These are phyloP conservation scores for Kokia cookei DNA, from an alignment of 441 rosid genomes.

Conservation along the genomic window DNA sequence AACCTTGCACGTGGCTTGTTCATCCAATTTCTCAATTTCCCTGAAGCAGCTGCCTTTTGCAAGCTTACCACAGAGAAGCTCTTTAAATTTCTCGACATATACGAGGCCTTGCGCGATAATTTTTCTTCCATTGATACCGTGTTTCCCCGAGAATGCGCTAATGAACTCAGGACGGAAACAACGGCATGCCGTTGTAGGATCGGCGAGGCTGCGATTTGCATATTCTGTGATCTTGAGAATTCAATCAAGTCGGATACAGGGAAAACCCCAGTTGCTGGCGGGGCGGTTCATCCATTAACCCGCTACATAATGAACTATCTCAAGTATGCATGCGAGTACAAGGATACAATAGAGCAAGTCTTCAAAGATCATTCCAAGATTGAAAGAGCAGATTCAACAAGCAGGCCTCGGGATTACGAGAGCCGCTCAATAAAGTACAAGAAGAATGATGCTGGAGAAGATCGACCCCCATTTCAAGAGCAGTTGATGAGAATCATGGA, in stretches of 20 bases:
- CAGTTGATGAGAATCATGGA: slow-evolving; percentile 65
- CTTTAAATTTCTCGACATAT: slow-evolving; percentile 79
- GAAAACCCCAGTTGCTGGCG: slow-evolving; percentile 75
- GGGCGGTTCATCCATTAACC: slow-evolving; percentile 82
- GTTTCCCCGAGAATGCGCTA: slow-evolving; percentile 31
- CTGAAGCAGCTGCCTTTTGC: slow-evolving; percentile 69
- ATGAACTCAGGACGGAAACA: slow-evolving; percentile 50
- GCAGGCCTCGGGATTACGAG: slow-evolving; percentile 16
- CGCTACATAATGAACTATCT: slow-evolving; percentile 90
- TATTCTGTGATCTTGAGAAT: slow-evolving; percentile 68
- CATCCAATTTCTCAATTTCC: slow-evolving; percentile 65
- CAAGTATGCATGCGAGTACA: slow-evolving; percentile 74
- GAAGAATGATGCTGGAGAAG: not conserved
- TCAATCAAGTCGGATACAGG: slow-evolving; percentile 67
- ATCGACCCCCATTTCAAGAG: slow-evolving; percentile 42
- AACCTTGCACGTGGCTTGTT: slow-evolving; percentile 43
- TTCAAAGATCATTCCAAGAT: slow-evolving; percentile 67
- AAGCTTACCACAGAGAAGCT: slow-evolving; percentile 70
- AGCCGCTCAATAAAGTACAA: not conserved
- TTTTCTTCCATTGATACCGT: slow-evolving; percentile 30
- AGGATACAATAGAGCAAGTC: slow-evolving; percentile 69
- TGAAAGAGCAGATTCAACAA: slow-evolving; percentile 52
- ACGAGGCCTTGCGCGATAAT: slow-evolving; percentile 64
- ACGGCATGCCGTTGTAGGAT: slow-evolving; percentile 41
- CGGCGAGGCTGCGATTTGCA: slow-evolving; percentile 66